phyloP scores from a whole-genome alignment of 129 eudicot genomes.

The Sambucus nigra region DNA sequence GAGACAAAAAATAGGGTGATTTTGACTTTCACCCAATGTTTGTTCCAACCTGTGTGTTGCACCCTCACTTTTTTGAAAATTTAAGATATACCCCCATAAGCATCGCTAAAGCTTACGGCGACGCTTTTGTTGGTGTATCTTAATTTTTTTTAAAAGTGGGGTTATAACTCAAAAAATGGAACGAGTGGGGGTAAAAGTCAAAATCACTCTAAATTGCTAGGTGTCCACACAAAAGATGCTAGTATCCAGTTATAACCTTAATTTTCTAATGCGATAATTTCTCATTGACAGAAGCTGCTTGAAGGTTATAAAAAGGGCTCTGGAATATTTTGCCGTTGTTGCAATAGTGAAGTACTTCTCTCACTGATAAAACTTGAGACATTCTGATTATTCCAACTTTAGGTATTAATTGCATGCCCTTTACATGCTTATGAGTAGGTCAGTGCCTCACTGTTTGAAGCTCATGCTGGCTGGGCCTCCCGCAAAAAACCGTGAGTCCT shows the following conservation, averaged over 20 bases:
- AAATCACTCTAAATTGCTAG: neutral
- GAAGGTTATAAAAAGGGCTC: constrained; percentile 66
- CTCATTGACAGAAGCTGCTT: constrained; percentile 53
- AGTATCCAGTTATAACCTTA: constrained; percentile 10
- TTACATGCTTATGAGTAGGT: constrained; percentile 33
- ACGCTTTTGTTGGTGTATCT: neutral
- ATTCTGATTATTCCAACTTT: neutral
- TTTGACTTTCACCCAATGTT: no score
- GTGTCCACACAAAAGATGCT: neutral
- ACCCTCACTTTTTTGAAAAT: no score
- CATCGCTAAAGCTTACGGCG: no score
- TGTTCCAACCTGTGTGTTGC: no score
- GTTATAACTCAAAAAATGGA: no score
- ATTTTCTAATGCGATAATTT: constrained; percentile 8
- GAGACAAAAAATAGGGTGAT: no score
- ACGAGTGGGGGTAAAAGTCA: no score
- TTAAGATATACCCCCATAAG: no score
- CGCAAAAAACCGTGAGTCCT: constrained; percentile 82
- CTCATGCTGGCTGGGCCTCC: constrained; percentile 95
- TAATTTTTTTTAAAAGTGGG: neutral
- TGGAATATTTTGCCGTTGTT: constrained; percentile 79
- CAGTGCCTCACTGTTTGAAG: constrained; percentile 90
- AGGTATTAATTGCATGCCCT: constrained; percentile 8
- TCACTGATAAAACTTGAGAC: constrained; percentile 1
- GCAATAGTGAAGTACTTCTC: constrained; percentile 47